phyloP scores from a whole-genome alignment of 2,329 filamentous ascomycete genomes.

The Beauveria sp. region DNA sequence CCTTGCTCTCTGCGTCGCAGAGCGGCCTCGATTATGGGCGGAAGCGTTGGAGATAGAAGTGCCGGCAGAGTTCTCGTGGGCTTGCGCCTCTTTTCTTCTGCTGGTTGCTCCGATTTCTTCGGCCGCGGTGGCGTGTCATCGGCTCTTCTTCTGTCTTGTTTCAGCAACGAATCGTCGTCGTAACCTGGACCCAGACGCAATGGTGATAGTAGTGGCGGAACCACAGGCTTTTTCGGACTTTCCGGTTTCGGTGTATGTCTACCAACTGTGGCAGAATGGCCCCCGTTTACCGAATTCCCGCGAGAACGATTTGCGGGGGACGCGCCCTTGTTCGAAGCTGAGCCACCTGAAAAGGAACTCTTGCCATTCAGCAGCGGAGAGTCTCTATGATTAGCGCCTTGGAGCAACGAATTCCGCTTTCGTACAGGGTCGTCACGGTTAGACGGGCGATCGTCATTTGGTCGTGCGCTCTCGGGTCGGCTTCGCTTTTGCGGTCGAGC shows the following conservation, averaged over 20 bases:
- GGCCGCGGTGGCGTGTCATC: constrained; percentile 11
- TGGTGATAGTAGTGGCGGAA: constrained; percentile 48
- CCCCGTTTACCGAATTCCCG: constrained; percentile 36
- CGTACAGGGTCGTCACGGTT: constrained; percentile 27
- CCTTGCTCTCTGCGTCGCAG: constrained; percentile 23
- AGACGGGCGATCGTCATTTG: constrained; percentile 24
- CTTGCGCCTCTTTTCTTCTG: constrained; percentile 30
- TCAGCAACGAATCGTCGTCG: constrained; percentile 22
- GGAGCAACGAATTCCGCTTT: constrained; percentile 24
- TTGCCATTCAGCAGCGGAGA: constrained; percentile 32
- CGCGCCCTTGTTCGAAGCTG: constrained; percentile 20
- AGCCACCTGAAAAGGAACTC: constrained; percentile 23
- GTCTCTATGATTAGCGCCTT: constrained; percentile 17
- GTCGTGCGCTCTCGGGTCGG: constrained; percentile 30
- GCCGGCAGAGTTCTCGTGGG: constrained; percentile 35
- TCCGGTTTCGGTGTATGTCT: constrained; percentile 33
- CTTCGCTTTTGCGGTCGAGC: constrained; percentile 38
- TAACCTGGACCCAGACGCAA: constrained; percentile 40
- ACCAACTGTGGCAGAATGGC: constrained; percentile 25
- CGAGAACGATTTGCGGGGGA: constrained; percentile 33
- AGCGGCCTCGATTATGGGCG: constrained; percentile 42
- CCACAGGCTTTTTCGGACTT: constrained; percentile 27
- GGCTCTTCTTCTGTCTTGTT: constrained; percentile 21
- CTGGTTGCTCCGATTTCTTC: constrained; percentile 20
- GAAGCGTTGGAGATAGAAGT: constrained; percentile 49